Percentiles rank a stretch among this genome's conserved stretches.
Evolutionary conservation across 116 monocot genomes (phyloP).

Genomic region (Posidonia oceanica): DNA sequence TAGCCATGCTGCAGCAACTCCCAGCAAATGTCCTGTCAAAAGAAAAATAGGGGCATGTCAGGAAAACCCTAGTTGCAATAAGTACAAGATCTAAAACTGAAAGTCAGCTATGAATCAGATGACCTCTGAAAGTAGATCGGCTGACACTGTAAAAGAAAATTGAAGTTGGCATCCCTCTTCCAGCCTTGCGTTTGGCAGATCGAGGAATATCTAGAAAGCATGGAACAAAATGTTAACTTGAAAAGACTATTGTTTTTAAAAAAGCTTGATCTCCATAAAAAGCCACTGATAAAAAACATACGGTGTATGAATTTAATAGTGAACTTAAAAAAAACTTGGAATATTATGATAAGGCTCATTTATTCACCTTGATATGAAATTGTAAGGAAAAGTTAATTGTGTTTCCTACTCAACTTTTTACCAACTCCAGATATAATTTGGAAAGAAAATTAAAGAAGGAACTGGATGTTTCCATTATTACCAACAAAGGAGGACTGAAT

Average conservation of each 20-base stretch:
- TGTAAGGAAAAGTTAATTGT: too few relatives aligned
- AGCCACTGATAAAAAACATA: not conserved
- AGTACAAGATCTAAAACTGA: not conserved
- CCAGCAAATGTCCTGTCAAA: constrained; percentile 58
- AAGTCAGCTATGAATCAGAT: not conserved
- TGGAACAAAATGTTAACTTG: not conserved
- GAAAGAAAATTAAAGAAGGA: too few relatives aligned
- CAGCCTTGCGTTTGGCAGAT: constrained; percentile 75
- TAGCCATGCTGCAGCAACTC: constrained; percentile 75
- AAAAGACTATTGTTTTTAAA: not conserved
- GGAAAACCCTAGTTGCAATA: not conserved
- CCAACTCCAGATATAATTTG: too few relatives aligned
- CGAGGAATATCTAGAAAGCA: constrained; percentile 49
- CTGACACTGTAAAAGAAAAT: constrained; percentile 51
- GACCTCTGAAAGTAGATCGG: constrained; percentile 90
- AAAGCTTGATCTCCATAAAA: not conserved
- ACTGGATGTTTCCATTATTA: too few relatives aligned
- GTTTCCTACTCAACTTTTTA: too few relatives aligned
- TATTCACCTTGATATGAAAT: too few relatives aligned
- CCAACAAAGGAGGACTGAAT: too few relatives aligned
- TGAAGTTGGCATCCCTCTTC: constrained; percentile 41
- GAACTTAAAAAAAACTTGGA: not conserved
- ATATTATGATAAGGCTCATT: not conserved
- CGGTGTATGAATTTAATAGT: not conserved
- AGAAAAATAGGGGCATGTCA: not conserved